These are phyloP conservation scores for Ogataea henricii DNA, from an alignment of 805 yeast genomes.

Conservation along the genomic window DNA sequence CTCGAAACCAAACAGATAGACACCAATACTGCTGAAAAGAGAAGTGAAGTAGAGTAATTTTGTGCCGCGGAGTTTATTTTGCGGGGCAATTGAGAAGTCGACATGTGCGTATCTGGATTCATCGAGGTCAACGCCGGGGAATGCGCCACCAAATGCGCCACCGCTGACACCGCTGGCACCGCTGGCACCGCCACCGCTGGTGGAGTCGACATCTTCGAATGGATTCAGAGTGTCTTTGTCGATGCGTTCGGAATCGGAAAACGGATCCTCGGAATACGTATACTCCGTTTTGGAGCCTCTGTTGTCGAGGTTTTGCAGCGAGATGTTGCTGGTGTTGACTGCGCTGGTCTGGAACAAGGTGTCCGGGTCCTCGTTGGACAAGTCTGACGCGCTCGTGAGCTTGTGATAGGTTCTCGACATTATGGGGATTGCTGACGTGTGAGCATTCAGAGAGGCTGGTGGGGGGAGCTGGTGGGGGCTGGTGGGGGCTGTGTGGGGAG, in stretches of 20 bases:
- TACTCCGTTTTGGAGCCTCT: conserved; percentile 13
- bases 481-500: neutral
- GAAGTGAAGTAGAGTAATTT: conserved; percentile 30
- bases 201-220: neutral
- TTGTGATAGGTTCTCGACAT: conserved; percentile 21
- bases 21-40: conserved; percentile 32
- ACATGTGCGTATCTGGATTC: conserved; percentile 20
- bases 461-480: neutral
- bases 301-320: conserved; percentile 10
- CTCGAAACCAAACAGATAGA: conserved; percentile 68
- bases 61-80: conserved; percentile 25
- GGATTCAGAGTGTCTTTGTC: neutral
- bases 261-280: conserved; percentile 7
- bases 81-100: conserved; percentile 22
- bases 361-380: conserved; percentile 15
- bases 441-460: no score
- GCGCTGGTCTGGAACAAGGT: conserved; percentile 15
- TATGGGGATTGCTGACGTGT: neutral
- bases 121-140: conserved; percentile 17
- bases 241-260: neutral
- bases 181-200: neutral
- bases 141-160: no score
- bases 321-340: conserved; percentile 5
- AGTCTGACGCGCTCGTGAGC: conserved; percentile 13
- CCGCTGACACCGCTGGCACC: no score